Base-by-base conservation (phyloP, 2,329 filamentous ascomycete genomes). In the Aspergillus thermomutatus region DNA sequence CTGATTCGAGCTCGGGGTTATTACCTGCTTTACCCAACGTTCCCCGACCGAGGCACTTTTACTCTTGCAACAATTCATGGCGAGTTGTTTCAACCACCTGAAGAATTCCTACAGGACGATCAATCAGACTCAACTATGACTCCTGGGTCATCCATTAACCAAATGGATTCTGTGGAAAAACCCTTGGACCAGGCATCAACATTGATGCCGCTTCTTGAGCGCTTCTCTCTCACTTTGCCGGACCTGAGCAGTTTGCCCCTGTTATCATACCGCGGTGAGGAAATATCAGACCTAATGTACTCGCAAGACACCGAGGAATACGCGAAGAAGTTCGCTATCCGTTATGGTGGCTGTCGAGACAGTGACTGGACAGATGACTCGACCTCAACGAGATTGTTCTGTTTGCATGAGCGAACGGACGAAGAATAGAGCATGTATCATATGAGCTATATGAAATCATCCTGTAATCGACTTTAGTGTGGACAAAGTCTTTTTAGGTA, bases 1-100 rank as follows among this genome's bases (percentile, higher is more conserved):
- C 81, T 97, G 17, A 88, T 90, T 60, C 85, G 88, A 11, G 83
- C 86, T 3, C 83, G 90, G 27, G 90, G 89, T 11, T 96, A 95
- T 74, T 86, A 83, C 64, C 86, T 90, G 53, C 74, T 96, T 0
- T 96, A 96, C 67, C 93, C 93, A 0, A 84, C 86, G 40, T 79
- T 83, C 21, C 56, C 69, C 5, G 64, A 64, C 2, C 60, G 73
- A 76, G 60, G 82, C 72, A 50, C 81, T 69, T 41, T 78, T 65
- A 78, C 83, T 4, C 76, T 96, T 11, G 85, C 86, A n/a, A 89
- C 86, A 0, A 77, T 93, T 0, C 92, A 97, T 71, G 85, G 82
- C 58, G 92, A 97, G 62, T 76, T 95, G 4, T 86, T 85, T 57
- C 82, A 84, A 41, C 69, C 80, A 1, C 92, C 92, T 0, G 91